Evolutionary conservation across 78 protist species (phyloP).

Genomic region (Neovahlkampfia damariscottae): DNA sequence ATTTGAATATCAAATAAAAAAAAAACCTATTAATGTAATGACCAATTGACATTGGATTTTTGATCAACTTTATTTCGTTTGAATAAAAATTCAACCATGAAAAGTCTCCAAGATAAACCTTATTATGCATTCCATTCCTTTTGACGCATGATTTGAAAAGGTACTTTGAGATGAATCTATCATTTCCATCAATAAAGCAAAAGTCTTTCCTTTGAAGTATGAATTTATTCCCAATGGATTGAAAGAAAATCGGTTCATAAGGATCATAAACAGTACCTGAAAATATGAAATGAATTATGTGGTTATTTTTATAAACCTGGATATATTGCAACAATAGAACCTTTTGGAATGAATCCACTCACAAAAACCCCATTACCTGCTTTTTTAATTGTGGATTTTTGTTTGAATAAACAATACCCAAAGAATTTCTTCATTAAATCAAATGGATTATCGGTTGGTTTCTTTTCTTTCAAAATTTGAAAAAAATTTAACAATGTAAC

Average conservation of each 20-base stretch:
- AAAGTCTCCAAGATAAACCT: not conserved
- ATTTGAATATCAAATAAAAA: too few relatives aligned
- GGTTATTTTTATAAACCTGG: too few relatives aligned
- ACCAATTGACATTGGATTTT: not conserved
- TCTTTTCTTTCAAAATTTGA: not conserved
- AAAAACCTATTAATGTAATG: not conserved
- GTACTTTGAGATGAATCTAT: not conserved
- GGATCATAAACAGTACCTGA: not conserved
- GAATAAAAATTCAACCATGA: not conserved
- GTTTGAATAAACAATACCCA: not conserved
- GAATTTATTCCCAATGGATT: not conserved
- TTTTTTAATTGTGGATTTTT: not conserved
- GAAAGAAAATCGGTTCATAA: not conserved
- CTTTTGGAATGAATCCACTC: not conserved
- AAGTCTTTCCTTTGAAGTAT: not conserved
- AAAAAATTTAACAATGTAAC: not conserved
- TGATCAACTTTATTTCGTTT: not conserved
- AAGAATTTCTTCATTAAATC: not conserved
- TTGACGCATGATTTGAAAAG: not conserved
- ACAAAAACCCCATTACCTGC: not conserved
- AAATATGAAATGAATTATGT: too few relatives aligned
- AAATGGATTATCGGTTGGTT: not conserved
- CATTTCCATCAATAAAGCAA: not conserved
- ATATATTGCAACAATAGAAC: not conserved
- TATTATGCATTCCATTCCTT: not conserved